phyloP scores from a whole-genome alignment of 371 early-diverging fungal genomes.

The Actinomortierella wolfii region DNA sequence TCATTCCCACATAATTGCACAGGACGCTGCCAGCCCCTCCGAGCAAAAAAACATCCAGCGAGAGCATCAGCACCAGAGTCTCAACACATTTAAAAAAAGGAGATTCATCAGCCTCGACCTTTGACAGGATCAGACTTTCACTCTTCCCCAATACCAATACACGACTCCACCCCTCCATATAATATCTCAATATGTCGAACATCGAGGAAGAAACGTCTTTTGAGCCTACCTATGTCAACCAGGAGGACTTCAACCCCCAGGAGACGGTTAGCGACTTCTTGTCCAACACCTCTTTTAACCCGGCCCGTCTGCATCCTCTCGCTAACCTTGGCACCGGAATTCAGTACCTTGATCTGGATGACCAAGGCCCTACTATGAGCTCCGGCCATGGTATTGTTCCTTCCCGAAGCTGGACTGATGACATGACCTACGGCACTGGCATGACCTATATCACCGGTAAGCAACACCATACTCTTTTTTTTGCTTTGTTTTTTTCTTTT shows the following conservation, averaged over 20 bases:
- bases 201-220: constrained; percentile 44
- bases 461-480: constrained; percentile 3
- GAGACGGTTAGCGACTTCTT: constrained; percentile 64
- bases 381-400: constrained; percentile 64
- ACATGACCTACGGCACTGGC: constrained; percentile 89
- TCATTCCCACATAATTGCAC: not conserved
- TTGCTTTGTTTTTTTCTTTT: not conserved
- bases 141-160: not conserved
- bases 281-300: constrained; percentile 53
- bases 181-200: constrained; percentile 36
- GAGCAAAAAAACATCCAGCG: too few species aligned
- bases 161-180: constrained; percentile 2
- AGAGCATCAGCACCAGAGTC: not conserved
- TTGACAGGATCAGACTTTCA: constrained; percentile 1
- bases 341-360: constrained; percentile 64
- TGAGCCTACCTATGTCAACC: constrained; percentile 39
- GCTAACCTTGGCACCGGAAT: constrained; percentile 61
- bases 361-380: constrained; percentile 33
- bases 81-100: not conserved
- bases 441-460: constrained; percentile 77
- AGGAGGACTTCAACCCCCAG: constrained; percentile 50
- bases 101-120: not conserved
- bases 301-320: constrained; percentile 61
- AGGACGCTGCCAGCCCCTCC: too few species aligned
- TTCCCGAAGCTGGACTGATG: constrained; percentile 81